Conservation (phyloP, 768 basidiomycete genomes). For the Lentinula lateritia region DNA sequence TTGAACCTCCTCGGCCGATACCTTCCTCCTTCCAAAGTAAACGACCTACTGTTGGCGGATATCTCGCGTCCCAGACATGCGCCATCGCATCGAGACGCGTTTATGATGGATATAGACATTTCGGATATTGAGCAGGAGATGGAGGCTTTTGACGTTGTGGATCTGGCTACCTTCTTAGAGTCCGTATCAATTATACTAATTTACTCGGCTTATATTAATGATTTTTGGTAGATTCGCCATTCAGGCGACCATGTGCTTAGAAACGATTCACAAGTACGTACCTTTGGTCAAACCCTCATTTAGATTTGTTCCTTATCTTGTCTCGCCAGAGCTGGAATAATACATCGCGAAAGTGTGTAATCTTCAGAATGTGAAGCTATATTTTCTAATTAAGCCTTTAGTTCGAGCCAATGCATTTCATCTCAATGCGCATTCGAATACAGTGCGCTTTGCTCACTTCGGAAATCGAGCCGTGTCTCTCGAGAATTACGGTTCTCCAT, state of each 20-base stretch:
- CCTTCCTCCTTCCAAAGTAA: constrained; percentile 60
- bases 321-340: constrained; percentile 41
- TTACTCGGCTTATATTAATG: constrained; percentile 4
- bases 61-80: constrained; percentile 33
- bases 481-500: constrained; percentile 68
- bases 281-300: background rate
- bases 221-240: constrained; percentile 54
- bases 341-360: constrained; percentile 60
- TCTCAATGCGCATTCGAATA: constrained; percentile 61
- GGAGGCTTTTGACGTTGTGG: constrained; percentile 67
- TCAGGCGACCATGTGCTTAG: constrained; percentile 67
- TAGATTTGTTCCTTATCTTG: background rate
- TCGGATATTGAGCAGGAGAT: constrained; percentile 42
- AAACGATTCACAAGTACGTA: constrained; percentile 54
- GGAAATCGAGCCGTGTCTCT: constrained; percentile 70
- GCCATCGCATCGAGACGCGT: constrained; percentile 41
- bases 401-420: constrained; percentile 77
- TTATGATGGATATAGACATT: constrained; percentile 43
- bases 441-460: constrained; percentile 68
- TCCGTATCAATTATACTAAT: constrained; percentile 23
- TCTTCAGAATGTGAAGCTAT: background rate
- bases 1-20: constrained; percentile 66
- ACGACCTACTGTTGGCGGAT: constrained; percentile 61
- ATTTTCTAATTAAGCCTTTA: constrained; percentile 16
- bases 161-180: constrained; percentile 73